Conservation (phyloP, 257 asterid genomes). For the Agastache rugosa region DNA sequence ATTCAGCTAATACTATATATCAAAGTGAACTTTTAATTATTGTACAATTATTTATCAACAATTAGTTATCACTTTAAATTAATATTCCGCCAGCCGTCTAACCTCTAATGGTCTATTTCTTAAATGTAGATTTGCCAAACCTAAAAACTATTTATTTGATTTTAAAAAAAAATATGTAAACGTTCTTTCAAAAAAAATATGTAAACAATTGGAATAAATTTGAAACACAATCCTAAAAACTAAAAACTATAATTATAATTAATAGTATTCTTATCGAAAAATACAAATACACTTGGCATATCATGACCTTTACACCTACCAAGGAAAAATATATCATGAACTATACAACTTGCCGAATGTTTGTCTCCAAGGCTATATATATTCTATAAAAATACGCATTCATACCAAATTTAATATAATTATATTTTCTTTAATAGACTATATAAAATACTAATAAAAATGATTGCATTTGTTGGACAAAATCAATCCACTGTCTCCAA, state of each 20-base stretch:
- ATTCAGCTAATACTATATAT: slow-evolving; percentile 24
- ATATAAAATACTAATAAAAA: slow-evolving; percentile 17
- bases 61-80: slow-evolving; percentile 19
- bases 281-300: neutral
- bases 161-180: neutral
- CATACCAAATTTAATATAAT: neutral
- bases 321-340: slow-evolving; percentile 2
- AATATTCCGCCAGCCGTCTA: slow-evolving; percentile 26
- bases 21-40: slow-evolving; percentile 34
- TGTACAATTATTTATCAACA: slow-evolving; percentile 37
- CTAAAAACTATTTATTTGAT: neutral
- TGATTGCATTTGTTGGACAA: slow-evolving; percentile 48
- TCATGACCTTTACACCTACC: slow-evolving; percentile 34
- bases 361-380: slow-evolving; percentile 31
- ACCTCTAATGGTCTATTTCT: slow-evolving; percentile 8
- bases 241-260: neutral
- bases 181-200: too few species aligned
- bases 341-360: slow-evolving; percentile 42
- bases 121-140: slow-evolving; percentile 41
- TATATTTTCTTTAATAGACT: neutral
- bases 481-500: slow-evolving; percentile 36
- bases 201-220: neutral
- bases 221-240: neutral
- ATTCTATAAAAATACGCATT: slow-evolving; percentile 7
- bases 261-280: neutral